Percentiles rank a stretch among this genome's conserved stretches.
Conservation (phyloP, 352 stramenopile genomes). For the Globisporangium irregulare region DNA sequence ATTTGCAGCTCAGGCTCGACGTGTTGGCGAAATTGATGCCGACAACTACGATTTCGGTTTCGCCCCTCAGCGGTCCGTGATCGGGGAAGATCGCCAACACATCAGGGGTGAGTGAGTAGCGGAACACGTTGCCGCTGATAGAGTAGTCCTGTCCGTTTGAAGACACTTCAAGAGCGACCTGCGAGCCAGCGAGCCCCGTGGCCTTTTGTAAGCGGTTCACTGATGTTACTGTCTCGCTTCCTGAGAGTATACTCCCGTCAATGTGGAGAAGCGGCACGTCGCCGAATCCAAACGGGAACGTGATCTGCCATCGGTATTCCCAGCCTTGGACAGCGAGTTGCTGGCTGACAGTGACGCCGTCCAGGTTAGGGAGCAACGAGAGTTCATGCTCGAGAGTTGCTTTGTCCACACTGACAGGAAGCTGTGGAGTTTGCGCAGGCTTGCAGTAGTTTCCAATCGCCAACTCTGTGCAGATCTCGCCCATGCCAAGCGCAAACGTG, state of each 20-base stretch:
- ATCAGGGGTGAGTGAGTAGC: conserved; percentile 61
- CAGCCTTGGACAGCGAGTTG: conserved; percentile 17
- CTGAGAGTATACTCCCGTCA: conserved; percentile 7
- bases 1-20: conserved; percentile 62
- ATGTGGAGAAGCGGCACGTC: conserved; percentile 30
- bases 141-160: conserved; percentile 84
- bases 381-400: conserved; percentile 54
- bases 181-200: conserved; percentile 40
- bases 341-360: conserved; percentile 48
- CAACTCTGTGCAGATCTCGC: conserved; percentile 50
- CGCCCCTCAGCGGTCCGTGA: conserved; percentile 75
- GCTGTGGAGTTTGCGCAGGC: conserved; percentile 30
- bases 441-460: conserved; percentile 47
- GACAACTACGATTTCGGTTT: conserved; percentile 76
- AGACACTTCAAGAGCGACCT: conserved; percentile 85
- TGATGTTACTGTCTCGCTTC: conserved; percentile 14
- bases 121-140: conserved; percentile 46
- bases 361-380: conserved; percentile 51
- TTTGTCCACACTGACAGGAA: conserved; percentile 45
- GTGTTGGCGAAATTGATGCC: conserved; percentile 78
- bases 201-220: conserved; percentile 32
- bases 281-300: conserved; percentile 35
- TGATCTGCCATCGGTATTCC: conserved; percentile 46
- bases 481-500: conserved; percentile 61
- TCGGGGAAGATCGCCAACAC: conserved; percentile 59